Conservation (phyloP, 2,329 filamentous ascomycete genomes). For the Colletotrichum sp. region DNA sequence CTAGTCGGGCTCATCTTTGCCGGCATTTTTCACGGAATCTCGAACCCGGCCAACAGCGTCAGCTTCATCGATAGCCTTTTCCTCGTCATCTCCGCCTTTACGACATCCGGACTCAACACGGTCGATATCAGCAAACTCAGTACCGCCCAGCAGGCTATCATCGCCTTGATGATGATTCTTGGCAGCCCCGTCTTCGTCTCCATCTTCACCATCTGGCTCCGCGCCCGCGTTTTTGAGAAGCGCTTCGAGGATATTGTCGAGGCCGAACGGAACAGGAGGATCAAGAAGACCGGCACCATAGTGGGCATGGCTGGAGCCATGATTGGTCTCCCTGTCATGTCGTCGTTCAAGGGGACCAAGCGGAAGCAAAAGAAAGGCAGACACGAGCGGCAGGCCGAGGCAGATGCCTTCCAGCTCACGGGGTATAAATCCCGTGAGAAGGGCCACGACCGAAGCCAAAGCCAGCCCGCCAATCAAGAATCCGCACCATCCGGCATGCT, state of each 20-base stretch:
- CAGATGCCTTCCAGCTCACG: conserved; percentile 3
- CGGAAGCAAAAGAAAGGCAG: neutral
- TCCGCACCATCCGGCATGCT: neutral
- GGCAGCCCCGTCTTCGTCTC: conserved; percentile 72
- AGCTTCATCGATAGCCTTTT: conserved; percentile 71
- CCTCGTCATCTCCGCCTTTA: conserved; percentile 70
- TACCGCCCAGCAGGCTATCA: conserved; percentile 70
- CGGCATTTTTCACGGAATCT: conserved; percentile 66
- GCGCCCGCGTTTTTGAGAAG: conserved; percentile 66
- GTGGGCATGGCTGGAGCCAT: neutral
- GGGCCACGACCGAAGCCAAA: neutral
- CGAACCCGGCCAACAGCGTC: conserved; percentile 56
- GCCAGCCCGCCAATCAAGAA: neutral
- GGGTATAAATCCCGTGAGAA: neutral
- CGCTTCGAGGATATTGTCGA: conserved; percentile 61
- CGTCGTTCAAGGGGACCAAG: neutral
- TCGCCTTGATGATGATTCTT: conserved; percentile 69
- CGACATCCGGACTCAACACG: conserved; percentile 71
- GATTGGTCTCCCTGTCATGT: conserved; percentile 27
- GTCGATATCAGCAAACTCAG: conserved; percentile 68
- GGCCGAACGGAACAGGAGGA: conserved; percentile 39
- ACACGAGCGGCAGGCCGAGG: conserved; percentile 10
- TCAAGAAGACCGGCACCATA: conserved; percentile 28
- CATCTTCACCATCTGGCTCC: conserved; percentile 65
- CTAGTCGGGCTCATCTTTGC: conserved; percentile 58